Evolutionary conservation across 2,329 filamentous ascomycete species (phyloP).

Genomic region (Fusarium longipes): DNA sequence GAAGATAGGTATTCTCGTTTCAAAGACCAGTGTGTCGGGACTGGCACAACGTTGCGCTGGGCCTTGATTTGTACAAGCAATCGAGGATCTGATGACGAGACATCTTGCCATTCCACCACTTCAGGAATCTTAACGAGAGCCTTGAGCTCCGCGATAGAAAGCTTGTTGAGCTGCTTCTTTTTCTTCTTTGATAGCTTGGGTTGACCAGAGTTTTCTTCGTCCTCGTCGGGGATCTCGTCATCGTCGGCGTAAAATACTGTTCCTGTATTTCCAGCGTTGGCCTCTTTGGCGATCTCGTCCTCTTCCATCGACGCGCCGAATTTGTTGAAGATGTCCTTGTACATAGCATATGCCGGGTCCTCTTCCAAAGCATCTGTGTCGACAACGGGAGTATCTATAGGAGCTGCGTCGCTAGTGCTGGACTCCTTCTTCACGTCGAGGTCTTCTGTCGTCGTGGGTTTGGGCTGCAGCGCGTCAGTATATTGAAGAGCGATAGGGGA

Average conservation of each 20-base stretch:
- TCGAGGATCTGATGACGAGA: conserved; percentile 87
- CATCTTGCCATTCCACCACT: conserved; percentile 97
- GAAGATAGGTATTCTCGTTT: conserved; percentile 98
- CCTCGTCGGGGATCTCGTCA: conserved; percentile 86
- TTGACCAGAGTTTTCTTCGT: conserved; percentile 73
- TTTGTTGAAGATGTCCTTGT: conserved; percentile 82
- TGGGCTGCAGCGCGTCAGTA: conserved; percentile 44
- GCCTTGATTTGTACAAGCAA: conserved; percentile 95
- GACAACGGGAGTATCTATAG: conserved; percentile 63
- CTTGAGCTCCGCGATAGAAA: conserved; percentile 96
- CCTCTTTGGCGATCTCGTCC: conserved; percentile 72
- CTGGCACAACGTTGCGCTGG: conserved; percentile 93
- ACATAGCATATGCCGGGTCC: conserved; percentile 85
- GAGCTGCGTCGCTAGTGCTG: conserved; percentile 50
- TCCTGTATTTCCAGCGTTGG: conserved; percentile 79
- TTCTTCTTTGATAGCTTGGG: conserved; percentile 93
- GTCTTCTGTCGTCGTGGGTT: conserved; percentile 51
- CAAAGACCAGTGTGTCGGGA: conserved; percentile 92
- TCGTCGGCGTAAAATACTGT: conserved; percentile 87
- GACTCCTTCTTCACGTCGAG: conserved; percentile 57
- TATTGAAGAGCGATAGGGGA: not conserved
- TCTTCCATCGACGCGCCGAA: conserved; percentile 77
- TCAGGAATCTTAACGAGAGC: conserved; percentile 91
- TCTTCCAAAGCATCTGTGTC: conserved; percentile 70
- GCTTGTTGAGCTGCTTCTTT: conserved; percentile 88